Percentiles rank a stretch among this genome's conserved stretches.
Evolutionary conservation across 148 eudicot genomes (phyloP).

Genomic region (Silene conica): DNA sequence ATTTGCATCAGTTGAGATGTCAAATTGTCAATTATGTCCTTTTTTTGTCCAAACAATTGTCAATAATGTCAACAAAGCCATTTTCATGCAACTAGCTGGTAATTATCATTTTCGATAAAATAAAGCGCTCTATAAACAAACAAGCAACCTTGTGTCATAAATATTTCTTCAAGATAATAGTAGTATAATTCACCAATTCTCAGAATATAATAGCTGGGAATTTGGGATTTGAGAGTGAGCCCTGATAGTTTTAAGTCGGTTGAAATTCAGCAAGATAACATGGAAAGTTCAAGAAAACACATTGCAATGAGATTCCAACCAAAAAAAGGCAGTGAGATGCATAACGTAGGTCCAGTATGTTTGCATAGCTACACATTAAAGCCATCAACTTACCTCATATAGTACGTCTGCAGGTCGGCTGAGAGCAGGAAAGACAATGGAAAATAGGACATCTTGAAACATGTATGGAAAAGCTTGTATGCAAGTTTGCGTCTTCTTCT

Average conservation of each 20-base stretch:
- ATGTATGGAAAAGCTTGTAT: neutral
- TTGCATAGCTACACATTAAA: neutral
- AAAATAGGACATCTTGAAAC: neutral
- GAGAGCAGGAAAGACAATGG: conserved; percentile 6
- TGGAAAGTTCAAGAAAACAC: neutral
- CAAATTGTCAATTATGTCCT: too few relatives aligned
- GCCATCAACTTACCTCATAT: neutral
- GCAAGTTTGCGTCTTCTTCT: neutral
- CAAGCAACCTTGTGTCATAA: neutral
- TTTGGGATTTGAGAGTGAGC: conserved; percentile 10
- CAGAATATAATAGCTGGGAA: conserved; percentile 1
- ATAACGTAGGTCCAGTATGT: conserved; percentile 14
- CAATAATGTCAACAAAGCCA: conserved; percentile 14
- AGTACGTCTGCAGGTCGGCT: conserved; percentile 14
- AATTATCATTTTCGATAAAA: neutral
- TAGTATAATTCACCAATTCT: neutral
- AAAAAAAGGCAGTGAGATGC: conserved; percentile 10
- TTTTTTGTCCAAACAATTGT: too few relatives aligned
- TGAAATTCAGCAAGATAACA: conserved; percentile 6
- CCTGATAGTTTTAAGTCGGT: conserved; percentile 14
- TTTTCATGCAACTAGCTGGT: neutral
- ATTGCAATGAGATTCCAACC: neutral
- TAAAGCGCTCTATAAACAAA: neutral
- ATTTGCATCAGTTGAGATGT: conserved; percentile 10
- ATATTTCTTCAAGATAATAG: neutral